A percentile compares a stretch with the other conserved stretches of the same genome.
phyloP scores from a whole-genome alignment of 257 asterid species.

The Agastache rugosa region DNA sequence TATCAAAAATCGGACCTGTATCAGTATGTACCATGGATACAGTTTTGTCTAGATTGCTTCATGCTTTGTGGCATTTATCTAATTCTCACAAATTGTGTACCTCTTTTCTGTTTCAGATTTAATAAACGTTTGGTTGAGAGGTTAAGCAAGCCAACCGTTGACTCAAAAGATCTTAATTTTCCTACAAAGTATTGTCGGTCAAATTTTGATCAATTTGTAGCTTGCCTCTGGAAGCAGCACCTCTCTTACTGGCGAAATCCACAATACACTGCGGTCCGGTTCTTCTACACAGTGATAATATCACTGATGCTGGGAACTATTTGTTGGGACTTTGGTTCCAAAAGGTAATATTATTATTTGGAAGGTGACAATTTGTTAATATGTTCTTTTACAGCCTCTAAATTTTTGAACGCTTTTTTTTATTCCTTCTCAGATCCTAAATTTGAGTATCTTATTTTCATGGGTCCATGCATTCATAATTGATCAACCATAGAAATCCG shows the following conservation, averaged over 20 bases:
- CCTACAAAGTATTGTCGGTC: conserved; percentile 77
- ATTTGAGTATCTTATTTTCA: conserved; percentile 12
- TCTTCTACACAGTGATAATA: conserved; percentile 85
- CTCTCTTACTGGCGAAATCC: conserved; percentile 99
- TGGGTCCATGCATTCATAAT: background rate
- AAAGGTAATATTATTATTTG: conserved; percentile 53
- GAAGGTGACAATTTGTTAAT: background rate
- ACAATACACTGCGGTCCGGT: conserved; percentile 93
- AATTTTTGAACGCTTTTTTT: conserved; percentile 10
- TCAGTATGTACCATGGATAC: conserved; percentile 52
- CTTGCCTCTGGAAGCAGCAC: conserved; percentile 96
- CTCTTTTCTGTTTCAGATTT: conserved; percentile 52
- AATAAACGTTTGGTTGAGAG: conserved; percentile 78
- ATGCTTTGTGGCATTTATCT: conserved; percentile 14
- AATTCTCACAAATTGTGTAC: conserved; percentile 17
- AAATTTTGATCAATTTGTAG: conserved; percentile 63
- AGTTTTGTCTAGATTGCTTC: conserved; percentile 16
- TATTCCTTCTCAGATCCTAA: background rate
- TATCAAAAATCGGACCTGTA: conserved; percentile 71
- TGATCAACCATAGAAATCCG: background rate
- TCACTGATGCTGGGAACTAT: conserved; percentile 91
- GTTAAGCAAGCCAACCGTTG: conserved; percentile 71
- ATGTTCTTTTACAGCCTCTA: background rate
- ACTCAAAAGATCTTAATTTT: conserved; percentile 74
- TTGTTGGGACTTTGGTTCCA: conserved; percentile 92